A percentile compares a stretch with the other conserved stretches of the same genome.
These are phyloP conservation scores for Colletotrichum orchidophilum DNA, from an alignment of 2,329 filamentous ascomycete species.

Conservation along the genomic window DNA sequence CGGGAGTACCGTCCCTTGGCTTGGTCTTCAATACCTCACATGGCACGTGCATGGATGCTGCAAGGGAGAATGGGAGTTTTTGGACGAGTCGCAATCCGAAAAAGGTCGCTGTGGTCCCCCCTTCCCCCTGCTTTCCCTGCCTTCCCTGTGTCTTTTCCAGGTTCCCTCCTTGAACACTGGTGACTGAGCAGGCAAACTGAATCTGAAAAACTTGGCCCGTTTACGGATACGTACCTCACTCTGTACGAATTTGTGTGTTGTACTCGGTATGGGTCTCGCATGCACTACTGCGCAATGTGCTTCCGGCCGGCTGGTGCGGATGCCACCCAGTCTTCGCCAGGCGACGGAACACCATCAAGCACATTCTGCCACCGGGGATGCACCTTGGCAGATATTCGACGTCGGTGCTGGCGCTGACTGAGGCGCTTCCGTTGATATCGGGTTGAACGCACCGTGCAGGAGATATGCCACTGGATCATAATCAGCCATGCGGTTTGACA, in stretches of 20 bases:
- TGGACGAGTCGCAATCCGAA: not conserved
- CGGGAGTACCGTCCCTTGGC: not conserved
- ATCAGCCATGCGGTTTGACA: not conserved
- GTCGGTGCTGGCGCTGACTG: not conserved
- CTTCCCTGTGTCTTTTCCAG: not conserved
- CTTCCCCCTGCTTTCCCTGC: not conserved
- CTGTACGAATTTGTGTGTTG: not conserved
- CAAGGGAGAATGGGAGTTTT: not conserved
- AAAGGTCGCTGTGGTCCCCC: not conserved
- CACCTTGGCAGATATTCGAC: not conserved
- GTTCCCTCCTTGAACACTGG: not conserved
- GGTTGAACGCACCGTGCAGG: not conserved
- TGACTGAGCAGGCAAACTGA: too few relatives aligned
- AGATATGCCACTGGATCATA: conserved; percentile 9
- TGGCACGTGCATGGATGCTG: too few relatives aligned
- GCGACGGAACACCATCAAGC: not conserved
- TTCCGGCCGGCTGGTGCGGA: not conserved
- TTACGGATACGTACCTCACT: not conserved
- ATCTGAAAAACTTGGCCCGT: too few relatives aligned
- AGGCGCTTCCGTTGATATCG: not conserved
- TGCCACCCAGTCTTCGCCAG: conserved; percentile 8
- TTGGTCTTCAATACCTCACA: conserved; percentile 5
- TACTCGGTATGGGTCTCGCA: not conserved
- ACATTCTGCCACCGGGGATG: not conserved
- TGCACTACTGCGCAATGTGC: conserved; percentile 8